Base-by-base conservation (phyloP, 768 basidiomycete species). In the Termitomyces sp. region DNA sequence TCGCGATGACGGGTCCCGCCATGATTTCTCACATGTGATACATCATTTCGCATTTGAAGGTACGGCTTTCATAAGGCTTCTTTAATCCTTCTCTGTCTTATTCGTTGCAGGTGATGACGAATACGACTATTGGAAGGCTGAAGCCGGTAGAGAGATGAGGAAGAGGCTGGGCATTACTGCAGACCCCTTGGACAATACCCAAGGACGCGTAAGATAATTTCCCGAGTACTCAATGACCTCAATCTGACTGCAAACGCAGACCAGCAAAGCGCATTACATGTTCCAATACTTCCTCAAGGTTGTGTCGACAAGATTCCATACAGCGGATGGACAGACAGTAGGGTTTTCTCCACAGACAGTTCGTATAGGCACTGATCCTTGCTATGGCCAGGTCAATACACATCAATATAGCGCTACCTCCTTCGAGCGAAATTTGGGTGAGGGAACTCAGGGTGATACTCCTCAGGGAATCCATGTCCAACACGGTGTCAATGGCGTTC, bases 271-370 rank as follows among this genome's bases (percentile, higher is more conserved):
- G 25, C 82, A 93, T 62, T 96, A 92, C 70, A 94, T 97, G 93
- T 97, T 94, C 82, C 94, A 98, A 68, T 96, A 98, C 73, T 98
- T 98, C 84, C 79, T 99, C 66, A 99, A 99, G 72, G 96, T 99
- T 44, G 97, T 99, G 40, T 93, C 94, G 7, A 99, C 96, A 2
- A 88, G 89, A 67, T 98, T 97, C 75, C 81, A 84, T 59, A 89
- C 86, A n/a, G 75, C 96, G 27, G 83, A 88, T 58, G 89, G 85
- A 30, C 80, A 87, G 63, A 68, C 73, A 10, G 89, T 89, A 66
- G 42, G 83, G 73, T 42, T 11, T 25, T 11, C 21, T 30, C 19
- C 19, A 3, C 7, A 11, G 7, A 21, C 42, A 5, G 25, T 43
- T 23, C 16, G 21, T 28, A 35, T 59, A 30, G 42, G 25, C 47